Base-by-base conservation (phyloP, 495 filamentous ascomycete species). In the Trichoderma erinaceum region DNA sequence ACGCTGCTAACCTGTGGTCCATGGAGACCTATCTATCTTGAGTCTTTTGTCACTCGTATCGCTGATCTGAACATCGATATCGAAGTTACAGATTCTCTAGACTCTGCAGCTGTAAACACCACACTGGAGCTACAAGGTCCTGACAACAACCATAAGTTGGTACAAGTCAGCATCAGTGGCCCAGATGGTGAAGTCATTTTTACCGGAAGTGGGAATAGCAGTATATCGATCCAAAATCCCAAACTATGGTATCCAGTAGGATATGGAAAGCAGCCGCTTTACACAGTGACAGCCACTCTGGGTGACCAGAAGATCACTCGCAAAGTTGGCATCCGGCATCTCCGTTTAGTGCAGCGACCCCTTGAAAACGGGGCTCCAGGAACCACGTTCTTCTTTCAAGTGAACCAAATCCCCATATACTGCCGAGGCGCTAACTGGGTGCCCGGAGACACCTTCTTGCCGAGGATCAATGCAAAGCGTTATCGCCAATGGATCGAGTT, bases 391-490 rank as follows among this genome's bases (percentile, higher is more conserved):
- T 87, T 86, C 72, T 91, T 92, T 75, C 82, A 86, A 52, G 83
- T 92, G 69, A 92, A 93, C 72, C 85, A 87, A 13, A 78, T 86
- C 52, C 86, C 90, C 43, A 80, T 91, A 12, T 93, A 91, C 74
- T 85, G 83, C 52, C 89, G 88, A 8, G 90, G 90, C 0, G 87
- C 85, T 6, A 88, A 88, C 75, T 93, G 90, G 90, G 91, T 93
- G 70, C 90, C 90, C 0, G 86, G 88, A 1, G 89, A 92, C 70
- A 90, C 80, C 66, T 83, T 92, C 48, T 78, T 91, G 5, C 83
- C 88, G 0, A 82, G 82, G 13, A 81, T 92, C 66, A 79, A 75
- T 4, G 70, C 81, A 0, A 75, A 85, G 18, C 79, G 81, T 64
- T 92, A 92, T 69, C 78, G 81, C 16, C 81, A 86, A 41, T 92